Percentiles rank a stretch among this genome's conserved stretches.
Evolutionary conservation across 306 rosid species (phyloP).

Genomic region (Glycine tomentella): DNA sequence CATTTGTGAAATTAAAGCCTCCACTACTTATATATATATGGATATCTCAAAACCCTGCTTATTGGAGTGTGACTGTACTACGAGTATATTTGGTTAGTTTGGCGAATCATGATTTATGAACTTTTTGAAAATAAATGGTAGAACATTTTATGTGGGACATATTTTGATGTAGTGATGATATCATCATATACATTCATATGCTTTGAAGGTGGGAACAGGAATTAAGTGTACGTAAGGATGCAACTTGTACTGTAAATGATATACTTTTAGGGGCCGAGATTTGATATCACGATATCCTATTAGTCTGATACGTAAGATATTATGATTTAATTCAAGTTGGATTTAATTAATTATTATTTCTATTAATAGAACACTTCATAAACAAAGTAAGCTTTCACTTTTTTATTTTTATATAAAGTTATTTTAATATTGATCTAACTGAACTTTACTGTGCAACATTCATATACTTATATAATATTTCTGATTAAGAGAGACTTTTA

Average conservation of each 20-base stretch:
- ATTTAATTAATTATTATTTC: neutral
- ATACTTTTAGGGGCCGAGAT: neutral
- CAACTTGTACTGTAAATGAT: neutral
- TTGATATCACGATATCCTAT: neutral
- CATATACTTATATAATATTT: neutral
- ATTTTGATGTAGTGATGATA: neutral
- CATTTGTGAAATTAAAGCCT: neutral
- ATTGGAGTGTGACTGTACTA: conserved; percentile 2
- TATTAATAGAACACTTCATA: neutral
- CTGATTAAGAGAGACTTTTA: neutral
- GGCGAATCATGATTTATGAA: neutral
- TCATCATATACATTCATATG: neutral
- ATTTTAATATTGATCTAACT: neutral
- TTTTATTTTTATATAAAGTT: neutral
- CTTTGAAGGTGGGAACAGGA: neutral
- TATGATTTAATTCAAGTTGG: neutral
- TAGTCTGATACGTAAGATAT: neutral
- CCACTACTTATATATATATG: neutral
- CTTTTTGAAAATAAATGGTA: neutral
- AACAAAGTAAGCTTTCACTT: neutral
- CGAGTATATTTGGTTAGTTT: neutral
- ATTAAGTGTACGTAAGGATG: neutral
- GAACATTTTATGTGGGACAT: neutral
- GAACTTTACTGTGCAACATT: neutral
- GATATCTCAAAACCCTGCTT: neutral